Base-by-base conservation (phyloP, 306 rosid genomes). In the Lathyrus aphaca region DNA sequence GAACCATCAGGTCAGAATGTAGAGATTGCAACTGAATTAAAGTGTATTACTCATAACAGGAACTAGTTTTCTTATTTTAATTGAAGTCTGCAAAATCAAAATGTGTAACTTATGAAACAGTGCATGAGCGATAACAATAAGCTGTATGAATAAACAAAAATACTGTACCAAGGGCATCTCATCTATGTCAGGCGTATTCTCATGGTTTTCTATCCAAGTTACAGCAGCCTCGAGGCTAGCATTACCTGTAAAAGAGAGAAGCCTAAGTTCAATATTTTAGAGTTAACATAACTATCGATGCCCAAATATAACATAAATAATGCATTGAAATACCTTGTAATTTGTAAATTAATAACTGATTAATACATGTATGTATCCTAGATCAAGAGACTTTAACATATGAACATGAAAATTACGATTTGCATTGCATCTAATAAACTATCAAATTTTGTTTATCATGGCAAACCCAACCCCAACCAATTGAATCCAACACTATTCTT, bases 191-290 rank as follows among this genome's bases (percentile, higher is more conserved):
- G 85, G 55, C 54, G 86, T 96, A 82, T 84, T 75, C 83, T 94
- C 99, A 35, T 89, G 96, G 78, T 91, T 97, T 45, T 87, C 97
- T 68, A 94, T 79, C 99, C 99, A 94, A 77, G 66, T 88, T 51
- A 94, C 85, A 19, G 97, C 96, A 77, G 88, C 91, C 85, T 94
- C 99, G 66, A 94, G 79, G 74, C 99, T 72, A 69, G 82, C 64
- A 80, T 89, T 91, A 77, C 96, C 97, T 94, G 74, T 40, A 68
- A 58, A 85, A 72, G 64, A 68, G 69, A 77, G 59, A 71, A 73
- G 35, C 38, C 44, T 25, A 75, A 6, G 74, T 81, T 76, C 68
- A 60, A 68, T 51, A 62, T 63, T 29, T 57, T 4, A 63, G 72
- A 70, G 50, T 32, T n/a, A 51, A 14, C 5, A 44, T 60, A 69